Evolutionary conservation across 805 yeast genomes (phyloP).

Genomic region (Starmerella apis): DNA sequence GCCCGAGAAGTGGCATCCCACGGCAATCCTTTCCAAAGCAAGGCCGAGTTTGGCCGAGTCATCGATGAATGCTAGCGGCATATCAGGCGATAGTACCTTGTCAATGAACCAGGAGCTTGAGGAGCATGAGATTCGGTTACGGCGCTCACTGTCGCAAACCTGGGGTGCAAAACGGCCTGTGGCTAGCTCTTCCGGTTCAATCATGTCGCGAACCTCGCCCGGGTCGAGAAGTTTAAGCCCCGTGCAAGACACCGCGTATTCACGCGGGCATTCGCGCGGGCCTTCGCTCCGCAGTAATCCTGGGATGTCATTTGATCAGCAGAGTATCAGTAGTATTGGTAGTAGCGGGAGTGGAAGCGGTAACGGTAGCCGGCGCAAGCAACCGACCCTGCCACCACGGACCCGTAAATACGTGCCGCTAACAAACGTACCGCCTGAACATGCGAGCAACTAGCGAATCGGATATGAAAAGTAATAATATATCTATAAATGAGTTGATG

Average conservation of each 20-base stretch:
- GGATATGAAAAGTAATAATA: background rate
- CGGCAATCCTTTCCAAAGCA: background rate
- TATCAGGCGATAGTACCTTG: background rate
- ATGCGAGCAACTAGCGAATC: background rate
- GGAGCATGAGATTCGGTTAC: background rate
- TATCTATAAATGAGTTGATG: background rate
- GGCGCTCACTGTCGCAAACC: slow-evolving; percentile 3
- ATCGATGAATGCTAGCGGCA: background rate
- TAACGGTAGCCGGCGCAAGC: slow-evolving; percentile 3
- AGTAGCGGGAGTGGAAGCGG: background rate
- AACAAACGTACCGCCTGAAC: slow-evolving; percentile 20
- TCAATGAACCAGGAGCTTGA: background rate
- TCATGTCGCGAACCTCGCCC: background rate
- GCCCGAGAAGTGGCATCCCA: slow-evolving; percentile 5
- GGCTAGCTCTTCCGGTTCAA: background rate
- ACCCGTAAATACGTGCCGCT: slow-evolving; percentile 15
- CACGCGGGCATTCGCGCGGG: too few species aligned
- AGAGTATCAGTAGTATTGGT: slow-evolving; percentile 1
- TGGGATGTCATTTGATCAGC: background rate
- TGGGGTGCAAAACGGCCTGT: background rate
- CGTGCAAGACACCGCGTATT: too few species aligned
- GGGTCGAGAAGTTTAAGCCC: background rate
- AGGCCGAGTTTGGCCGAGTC: slow-evolving; percentile 1
- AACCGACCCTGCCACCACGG: slow-evolving; percentile 17
- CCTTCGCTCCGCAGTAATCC: too few species aligned